Evolutionary conservation across 2,329 filamentous ascomycete species (phyloP), one percentile per base, ranked within the genome.

Genomic region (Fusarium heterosporum): DNA sequence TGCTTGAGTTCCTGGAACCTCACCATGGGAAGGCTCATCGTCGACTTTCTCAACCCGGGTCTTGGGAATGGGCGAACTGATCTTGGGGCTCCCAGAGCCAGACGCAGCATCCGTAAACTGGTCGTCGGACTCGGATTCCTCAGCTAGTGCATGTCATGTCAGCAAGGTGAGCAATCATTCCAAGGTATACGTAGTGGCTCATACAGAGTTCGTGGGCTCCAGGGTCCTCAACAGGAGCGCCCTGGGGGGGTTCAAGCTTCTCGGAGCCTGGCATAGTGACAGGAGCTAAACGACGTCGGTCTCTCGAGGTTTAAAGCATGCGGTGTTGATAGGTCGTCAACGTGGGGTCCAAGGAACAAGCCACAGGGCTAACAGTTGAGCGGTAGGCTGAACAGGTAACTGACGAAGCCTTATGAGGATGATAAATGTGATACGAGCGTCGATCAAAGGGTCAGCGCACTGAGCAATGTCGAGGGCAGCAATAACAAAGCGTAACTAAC

Each of bases 51-150:
- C 86, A 32, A 89, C 82, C 53, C 85, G 78, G 25, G 85, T 87
- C 64, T 80, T 83, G n/a, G 86, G 87, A 53, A 88, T 83, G 19
- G 86, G 84, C 14, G 85, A 85, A 63, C 74, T 77, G 39, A 76
- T 72, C 8, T 76, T 78, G 10, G 78, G 80, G 74, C 77, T 85
- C 68, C 71, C 77, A 58, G 74, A 80, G 55, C 77, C 83, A 32
- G 87, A 89, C 54, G 85, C 85, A 32, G 89, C 88, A 74, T 91
- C 89, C 49, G 86, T 90, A 76, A 89, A 91, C 78, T 90, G 89
- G 69, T 91, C 89, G 43, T 90, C 89, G 28, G 87, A 89, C 64
- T 90, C 89, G 47, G 88, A 89, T 29, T 81, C 81, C 61, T 85
- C 85, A 78, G 75, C 77, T 77, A 41, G 22, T 25, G 34, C 30